Percentiles rank a stretch among this genome's conserved stretches.
These are phyloP conservation scores for Rhynchosporium secalis DNA, from an alignment of 2,329 filamentous ascomycete genomes.

Conservation along the genomic window DNA sequence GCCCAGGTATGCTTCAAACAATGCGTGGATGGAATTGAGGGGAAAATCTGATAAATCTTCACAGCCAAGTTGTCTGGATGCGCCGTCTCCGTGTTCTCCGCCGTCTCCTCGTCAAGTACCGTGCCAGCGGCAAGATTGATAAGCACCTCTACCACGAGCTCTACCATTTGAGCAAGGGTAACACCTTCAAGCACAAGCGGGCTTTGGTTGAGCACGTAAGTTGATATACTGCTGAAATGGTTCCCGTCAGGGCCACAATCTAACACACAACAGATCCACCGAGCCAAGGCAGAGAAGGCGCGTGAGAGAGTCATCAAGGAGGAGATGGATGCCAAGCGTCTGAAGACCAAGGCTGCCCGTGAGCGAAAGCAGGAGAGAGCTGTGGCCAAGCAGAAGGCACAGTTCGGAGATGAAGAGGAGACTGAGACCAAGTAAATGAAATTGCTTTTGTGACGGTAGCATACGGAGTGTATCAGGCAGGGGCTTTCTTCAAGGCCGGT, in stretches of 20 bases:
- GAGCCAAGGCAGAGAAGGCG: constrained; percentile 98
- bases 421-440: constrained; percentile 40
- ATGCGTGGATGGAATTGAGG: constrained; percentile 27
- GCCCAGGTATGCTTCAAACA: constrained; percentile 72
- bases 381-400: constrained; percentile 83
- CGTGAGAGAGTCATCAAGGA: constrained; percentile 96
- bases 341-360: constrained; percentile 99
- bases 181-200: constrained; percentile 99
- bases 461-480: constrained; percentile 40
- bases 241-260: constrained; percentile 6
- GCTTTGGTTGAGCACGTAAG: constrained; percentile 99
- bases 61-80: constrained; percentile 98
- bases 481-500: constrained; percentile 39
- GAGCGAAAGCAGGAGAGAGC: constrained; percentile 96
- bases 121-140: constrained; percentile 99
- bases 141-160: constrained; percentile 99
- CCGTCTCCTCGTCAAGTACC: constrained; percentile 99
- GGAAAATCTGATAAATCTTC: constrained; percentile 38
- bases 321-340: constrained; percentile 99
- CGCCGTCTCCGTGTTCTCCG: constrained; percentile 98
- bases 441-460: constrained; percentile 37
- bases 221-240: constrained; percentile 40
- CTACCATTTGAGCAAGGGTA: constrained; percentile 99
- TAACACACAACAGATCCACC: constrained; percentile 76
- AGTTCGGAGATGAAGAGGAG: constrained; percentile 69